These are phyloP conservation scores for Lactifluus subvellereus DNA, from an alignment of 768 basidiomycete genomes.

Conservation along the genomic window DNA sequence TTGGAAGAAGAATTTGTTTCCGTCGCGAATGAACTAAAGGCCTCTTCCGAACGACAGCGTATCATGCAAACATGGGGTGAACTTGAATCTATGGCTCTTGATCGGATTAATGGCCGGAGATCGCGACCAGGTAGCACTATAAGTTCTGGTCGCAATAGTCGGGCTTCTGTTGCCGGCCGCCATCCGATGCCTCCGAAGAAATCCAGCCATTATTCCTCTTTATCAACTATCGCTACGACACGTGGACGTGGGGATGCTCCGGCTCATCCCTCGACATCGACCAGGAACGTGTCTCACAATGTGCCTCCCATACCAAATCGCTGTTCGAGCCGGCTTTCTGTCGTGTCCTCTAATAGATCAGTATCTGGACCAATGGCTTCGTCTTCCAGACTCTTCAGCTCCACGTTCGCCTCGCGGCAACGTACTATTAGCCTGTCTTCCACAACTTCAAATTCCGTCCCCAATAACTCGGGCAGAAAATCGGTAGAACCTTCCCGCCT, in stretches of 20 bases:
- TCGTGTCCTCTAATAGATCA: slow-evolving; percentile 51
- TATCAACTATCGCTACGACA: slow-evolving; percentile 35
- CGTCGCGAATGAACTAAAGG: slow-evolving; percentile 56
- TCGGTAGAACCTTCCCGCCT: slow-evolving; percentile 29
- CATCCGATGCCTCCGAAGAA: slow-evolving; percentile 30
- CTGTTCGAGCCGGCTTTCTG: slow-evolving; percentile 55
- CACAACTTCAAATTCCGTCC: slow-evolving; percentile 36
- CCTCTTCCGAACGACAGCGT: slow-evolving; percentile 53
- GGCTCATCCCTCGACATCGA: slow-evolving; percentile 39
- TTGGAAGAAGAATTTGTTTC: slow-evolving; percentile 39
- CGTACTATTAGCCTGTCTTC: slow-evolving; percentile 61
- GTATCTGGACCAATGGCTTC: slow-evolving; percentile 60
- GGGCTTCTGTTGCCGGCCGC: slow-evolving; percentile 36
- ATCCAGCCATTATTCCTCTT: slow-evolving; percentile 34
- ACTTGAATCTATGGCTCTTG: slow-evolving; percentile 73
- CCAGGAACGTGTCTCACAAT: slow-evolving; percentile 48
- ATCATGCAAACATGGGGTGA: slow-evolving; percentile 76
- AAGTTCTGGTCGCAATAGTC: slow-evolving; percentile 59
- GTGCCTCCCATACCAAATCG: slow-evolving; percentile 36
- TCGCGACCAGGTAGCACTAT: slow-evolving; percentile 61
- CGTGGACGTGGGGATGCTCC: slow-evolving; percentile 33
- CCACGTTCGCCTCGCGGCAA: slow-evolving; percentile 83
- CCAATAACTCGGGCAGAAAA: slow-evolving; percentile 32
- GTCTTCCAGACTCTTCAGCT: slow-evolving; percentile 40
- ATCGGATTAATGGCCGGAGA: slow-evolving; percentile 53